phyloP scores from a whole-genome alignment of 2,329 filamentous ascomycete genomes.

The Zymoseptoria ardabiliae region DNA sequence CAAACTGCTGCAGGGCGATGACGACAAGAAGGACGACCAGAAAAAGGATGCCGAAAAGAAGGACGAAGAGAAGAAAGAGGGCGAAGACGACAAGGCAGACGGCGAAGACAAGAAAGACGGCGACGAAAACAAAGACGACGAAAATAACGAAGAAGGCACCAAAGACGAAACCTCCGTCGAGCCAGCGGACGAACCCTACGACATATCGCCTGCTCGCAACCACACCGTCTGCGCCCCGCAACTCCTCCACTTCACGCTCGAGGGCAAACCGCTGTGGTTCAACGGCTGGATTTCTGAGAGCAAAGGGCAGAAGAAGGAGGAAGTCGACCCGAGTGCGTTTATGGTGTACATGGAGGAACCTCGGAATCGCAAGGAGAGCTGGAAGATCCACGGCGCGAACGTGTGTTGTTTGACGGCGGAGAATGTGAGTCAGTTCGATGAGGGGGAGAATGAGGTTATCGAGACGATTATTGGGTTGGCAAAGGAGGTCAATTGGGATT shows the following conservation, averaged over 20 bases:
- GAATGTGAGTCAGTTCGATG: constrained; percentile 20
- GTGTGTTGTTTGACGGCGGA: constrained; percentile 32
- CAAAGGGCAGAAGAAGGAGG: constrained; percentile 33
- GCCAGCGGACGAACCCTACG: not conserved
- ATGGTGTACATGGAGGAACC: constrained; percentile 31
- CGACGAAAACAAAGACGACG: not conserved
- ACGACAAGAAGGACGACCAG: not conserved
- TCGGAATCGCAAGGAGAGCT: constrained; percentile 21
- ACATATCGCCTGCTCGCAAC: constrained; percentile 8
- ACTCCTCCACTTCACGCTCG: constrained; percentile 38
- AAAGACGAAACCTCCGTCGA: not conserved
- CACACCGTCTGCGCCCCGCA: constrained; percentile 40
- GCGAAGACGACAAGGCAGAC: constrained; percentile 2
- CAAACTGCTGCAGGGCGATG: not conserved
- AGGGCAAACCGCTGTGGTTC: constrained; percentile 41
- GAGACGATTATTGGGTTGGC: constrained; percentile 27
- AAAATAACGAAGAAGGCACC: not conserved
- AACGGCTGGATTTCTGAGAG: constrained; percentile 40
- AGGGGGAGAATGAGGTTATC: constrained; percentile 23
- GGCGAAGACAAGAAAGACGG: not conserved
- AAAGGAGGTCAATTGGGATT: constrained; percentile 4
- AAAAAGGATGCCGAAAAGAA: not conserved
- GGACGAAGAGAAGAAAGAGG: constrained; percentile 9
- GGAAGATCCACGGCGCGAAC: constrained; percentile 31
- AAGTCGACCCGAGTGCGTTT: constrained; percentile 33